Evolutionary conservation across 495 filamentous ascomycete species (phyloP).

Genomic region (Penicillium steckii): DNA sequence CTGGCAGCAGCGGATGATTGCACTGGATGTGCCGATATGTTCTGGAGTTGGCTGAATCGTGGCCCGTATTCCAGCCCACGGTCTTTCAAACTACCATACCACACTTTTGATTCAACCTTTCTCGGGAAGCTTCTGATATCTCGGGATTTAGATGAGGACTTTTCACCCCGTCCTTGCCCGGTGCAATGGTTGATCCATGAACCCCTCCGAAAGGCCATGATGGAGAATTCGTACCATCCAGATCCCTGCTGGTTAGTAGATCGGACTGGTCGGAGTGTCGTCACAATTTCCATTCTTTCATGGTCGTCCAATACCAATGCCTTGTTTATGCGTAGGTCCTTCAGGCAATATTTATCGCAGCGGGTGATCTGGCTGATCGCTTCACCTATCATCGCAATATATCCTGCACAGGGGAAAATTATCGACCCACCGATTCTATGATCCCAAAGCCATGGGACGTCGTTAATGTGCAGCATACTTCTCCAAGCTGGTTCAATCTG

Average conservation of each 20-base stretch:
- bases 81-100: conserved; percentile 1
- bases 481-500: conserved; percentile 50
- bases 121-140: background rate
- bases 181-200: background rate
- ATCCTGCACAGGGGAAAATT: conserved; percentile 50
- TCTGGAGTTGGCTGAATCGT: background rate
- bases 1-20: background rate
- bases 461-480: conserved; percentile 40
- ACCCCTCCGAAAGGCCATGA: background rate
- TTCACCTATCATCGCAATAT: conserved; percentile 48
- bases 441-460: conserved; percentile 49
- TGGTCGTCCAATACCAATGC: background rate
- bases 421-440: conserved; percentile 35
- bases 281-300: background rate
- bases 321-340: too few relatives aligned
- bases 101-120: background rate
- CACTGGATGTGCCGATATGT: conserved; percentile 2
- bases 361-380: conserved; percentile 35
- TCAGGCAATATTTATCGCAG: too few relatives aligned
- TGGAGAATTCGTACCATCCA: background rate
- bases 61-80: conserved; percentile 3
- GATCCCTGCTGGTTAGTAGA: background rate
- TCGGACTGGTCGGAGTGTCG: background rate
- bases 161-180: conserved; percentile 2
- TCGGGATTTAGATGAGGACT: background rate